Percentiles rank a stretch among this genome's conserved stretches.
Evolutionary conservation across 441 rosid species (phyloP).

Genomic region (Pelargonium fulgidum): DNA sequence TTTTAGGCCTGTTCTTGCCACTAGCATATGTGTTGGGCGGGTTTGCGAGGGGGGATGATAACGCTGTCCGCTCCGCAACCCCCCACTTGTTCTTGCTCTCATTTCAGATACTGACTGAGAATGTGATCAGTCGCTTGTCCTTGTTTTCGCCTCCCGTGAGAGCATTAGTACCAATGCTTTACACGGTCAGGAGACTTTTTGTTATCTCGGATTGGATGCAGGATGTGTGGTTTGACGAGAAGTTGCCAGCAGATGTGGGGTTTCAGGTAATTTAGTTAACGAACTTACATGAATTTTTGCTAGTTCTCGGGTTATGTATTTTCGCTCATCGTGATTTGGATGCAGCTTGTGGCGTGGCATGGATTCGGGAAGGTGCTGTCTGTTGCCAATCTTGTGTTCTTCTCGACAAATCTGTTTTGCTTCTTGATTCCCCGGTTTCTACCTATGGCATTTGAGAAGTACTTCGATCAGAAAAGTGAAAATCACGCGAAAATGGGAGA

Average conservation of each 20-base stretch:
- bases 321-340: neutral
- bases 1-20: slow-evolving; percentile 69
- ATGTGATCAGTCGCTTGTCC: slow-evolving; percentile 56
- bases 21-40: slow-evolving; percentile 82
- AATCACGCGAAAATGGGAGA: neutral
- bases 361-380: neutral
- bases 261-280: slow-evolving; percentile 33
- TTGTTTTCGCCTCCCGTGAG: slow-evolving; percentile 76
- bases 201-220: slow-evolving; percentile 59
- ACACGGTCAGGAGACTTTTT: slow-evolving; percentile 67
- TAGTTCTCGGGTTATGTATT: neutral
- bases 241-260: slow-evolving; percentile 44
- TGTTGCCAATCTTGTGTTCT: neutral
- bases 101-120: slow-evolving; percentile 80
- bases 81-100: slow-evolving; percentile 79
- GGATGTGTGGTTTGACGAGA: slow-evolving; percentile 66
- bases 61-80: slow-evolving; percentile 68
- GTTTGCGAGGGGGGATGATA: slow-evolving; percentile 76
- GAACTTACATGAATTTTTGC: neutral
- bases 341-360: neutral
- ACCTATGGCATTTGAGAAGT: neutral
- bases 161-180: slow-evolving; percentile 69
- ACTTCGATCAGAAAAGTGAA: neutral
- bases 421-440: neutral
- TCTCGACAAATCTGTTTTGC: neutral